A percentile compares a stretch with the other conserved stretches of the same genome.
These are phyloP conservation scores for Globisporangium cystogenes DNA, from an alignment of 352 stramenopile species.

Conservation along the genomic window DNA sequence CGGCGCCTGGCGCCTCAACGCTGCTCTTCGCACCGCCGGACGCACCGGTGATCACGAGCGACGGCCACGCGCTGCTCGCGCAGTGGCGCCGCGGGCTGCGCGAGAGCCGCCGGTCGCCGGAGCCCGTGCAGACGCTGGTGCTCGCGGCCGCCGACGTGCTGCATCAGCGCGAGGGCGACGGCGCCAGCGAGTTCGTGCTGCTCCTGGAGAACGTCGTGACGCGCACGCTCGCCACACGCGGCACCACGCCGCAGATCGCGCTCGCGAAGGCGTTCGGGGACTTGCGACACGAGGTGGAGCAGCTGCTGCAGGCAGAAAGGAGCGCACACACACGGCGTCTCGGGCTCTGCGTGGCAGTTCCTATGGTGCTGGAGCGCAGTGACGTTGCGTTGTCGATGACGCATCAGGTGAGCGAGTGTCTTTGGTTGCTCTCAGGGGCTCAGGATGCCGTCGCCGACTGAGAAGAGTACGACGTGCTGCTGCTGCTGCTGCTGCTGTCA, in stretches of 20 bases:
- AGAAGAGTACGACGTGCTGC: no score
- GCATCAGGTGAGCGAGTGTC: no score
- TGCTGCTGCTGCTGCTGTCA: constrained; percentile 7
- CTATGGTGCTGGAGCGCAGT: neutral
- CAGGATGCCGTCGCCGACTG: no score
- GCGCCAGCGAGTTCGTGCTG: constrained; percentile 51
- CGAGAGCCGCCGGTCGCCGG: constrained; percentile 2
- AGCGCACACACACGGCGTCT: neutral
- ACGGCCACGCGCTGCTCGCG: constrained; percentile 42
- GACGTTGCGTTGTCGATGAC: constrained; percentile 6
- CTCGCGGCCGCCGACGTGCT: constrained; percentile 43
- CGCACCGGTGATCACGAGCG: constrained; percentile 43
- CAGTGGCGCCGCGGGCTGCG: constrained; percentile 28
- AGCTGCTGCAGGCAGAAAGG: neutral
- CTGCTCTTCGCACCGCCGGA: constrained; percentile 60
- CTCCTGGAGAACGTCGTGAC: constrained; percentile 29
- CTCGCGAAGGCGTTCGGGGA: constrained; percentile 30
- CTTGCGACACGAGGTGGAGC: constrained; percentile 31
- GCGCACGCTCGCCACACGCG: constrained; percentile 8
- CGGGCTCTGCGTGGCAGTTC: neutral
- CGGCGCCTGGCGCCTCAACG: constrained; percentile 36
- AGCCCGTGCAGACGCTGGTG: constrained; percentile 33
- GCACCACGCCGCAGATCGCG: neutral
- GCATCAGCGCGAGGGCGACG: constrained; percentile 47
- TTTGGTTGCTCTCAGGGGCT: no score